Evolutionary conservation across 352 stramenopile species (phyloP).

Genomic region (Phytophthora agathidicida): DNA sequence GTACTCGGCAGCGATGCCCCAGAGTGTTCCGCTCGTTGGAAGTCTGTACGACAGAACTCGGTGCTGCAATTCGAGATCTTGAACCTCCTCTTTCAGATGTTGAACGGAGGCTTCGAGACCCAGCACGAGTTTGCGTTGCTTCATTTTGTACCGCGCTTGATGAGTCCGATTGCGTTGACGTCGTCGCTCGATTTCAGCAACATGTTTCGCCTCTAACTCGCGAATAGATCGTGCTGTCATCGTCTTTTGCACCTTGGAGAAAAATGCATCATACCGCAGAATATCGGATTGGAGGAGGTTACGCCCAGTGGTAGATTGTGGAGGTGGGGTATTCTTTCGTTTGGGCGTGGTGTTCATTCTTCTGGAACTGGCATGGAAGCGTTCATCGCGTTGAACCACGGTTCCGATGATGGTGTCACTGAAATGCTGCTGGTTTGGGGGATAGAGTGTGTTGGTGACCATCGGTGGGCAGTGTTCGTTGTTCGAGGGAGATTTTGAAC

Average conservation of each 20-base stretch:
- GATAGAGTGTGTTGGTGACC: constrained; percentile 4
- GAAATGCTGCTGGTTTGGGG: constrained; percentile 3
- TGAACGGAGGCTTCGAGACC: neutral
- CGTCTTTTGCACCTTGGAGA: neutral
- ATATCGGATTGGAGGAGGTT: neutral
- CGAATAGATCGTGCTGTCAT: neutral
- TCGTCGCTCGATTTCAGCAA: neutral
- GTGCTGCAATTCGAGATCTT: constrained; percentile 6
- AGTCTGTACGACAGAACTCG: constrained; percentile 3
- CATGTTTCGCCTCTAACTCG: neutral
- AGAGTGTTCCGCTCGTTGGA: constrained; percentile 3
- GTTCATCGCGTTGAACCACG: neutral
- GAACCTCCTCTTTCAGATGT: neutral
- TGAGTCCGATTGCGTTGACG: constrained; percentile 8
- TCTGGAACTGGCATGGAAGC: neutral
- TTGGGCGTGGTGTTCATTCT: too few species aligned
- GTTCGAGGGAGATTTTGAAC: constrained; percentile 8
- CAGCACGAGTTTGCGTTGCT: neutral
- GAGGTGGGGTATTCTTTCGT: too few species aligned
- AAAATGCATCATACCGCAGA: neutral
- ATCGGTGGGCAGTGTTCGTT: neutral
- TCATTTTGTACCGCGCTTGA: constrained; percentile 8
- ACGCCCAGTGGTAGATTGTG: neutral
- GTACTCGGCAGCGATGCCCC: constrained; percentile 2
- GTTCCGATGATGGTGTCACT: constrained; percentile 3